Base-by-base conservation (phyloP, 129 eudicot genomes). In the Lonicera japonica region DNA sequence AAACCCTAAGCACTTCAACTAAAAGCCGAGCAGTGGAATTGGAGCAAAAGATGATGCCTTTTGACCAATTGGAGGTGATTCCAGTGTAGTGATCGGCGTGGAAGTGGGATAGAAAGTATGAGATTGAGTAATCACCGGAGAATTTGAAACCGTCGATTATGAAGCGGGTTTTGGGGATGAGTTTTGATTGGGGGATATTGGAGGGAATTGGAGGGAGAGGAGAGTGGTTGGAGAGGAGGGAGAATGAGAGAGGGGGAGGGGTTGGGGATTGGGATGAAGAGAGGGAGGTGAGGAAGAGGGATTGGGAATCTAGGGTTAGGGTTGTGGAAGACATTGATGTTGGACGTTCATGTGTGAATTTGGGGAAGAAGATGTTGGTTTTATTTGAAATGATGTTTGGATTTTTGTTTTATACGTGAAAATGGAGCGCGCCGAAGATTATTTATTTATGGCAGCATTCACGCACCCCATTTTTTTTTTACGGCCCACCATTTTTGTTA, bases 21-120 rank as follows among this genome's bases (percentile, higher is more conserved):
- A 84, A 70, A 23, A 85, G 99, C 43, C 73, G 75, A 1, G 87
- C 84, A 15, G 98, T 92, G 24, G 60, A 41, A 34, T 68, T 19
- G 41, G 96, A 88, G 75, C 95, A 85, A 25, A 39, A 88, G 8
- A 92, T 83, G 56, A 92, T 66, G 23, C 99, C 99, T 25, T 56
- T 73, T 19, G 95, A 73, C 96, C 96, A 92, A 56, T 38, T 73
- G 0, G 91, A 62, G 47, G 80, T 60, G 19, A 85, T 87, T 39
- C 98, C 98, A 11, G 68, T 22, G 72, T 92, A 92, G 85, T 92
- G 98, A 61, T 92, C 96, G 76, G 98, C 85, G 89, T 92, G 98
- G 84, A 87, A 92, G 66, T 92, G 98, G 0, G 96, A 80, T 67
- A 92, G 91, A 68, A 92, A 92, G 75, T 87, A 92, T 0, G 98